A percentile compares a stretch with the other conserved stretches of the same genome.
Conservation (phyloP, 208 protist genomes). For the Trypanosomatidae sp. region DNA sequence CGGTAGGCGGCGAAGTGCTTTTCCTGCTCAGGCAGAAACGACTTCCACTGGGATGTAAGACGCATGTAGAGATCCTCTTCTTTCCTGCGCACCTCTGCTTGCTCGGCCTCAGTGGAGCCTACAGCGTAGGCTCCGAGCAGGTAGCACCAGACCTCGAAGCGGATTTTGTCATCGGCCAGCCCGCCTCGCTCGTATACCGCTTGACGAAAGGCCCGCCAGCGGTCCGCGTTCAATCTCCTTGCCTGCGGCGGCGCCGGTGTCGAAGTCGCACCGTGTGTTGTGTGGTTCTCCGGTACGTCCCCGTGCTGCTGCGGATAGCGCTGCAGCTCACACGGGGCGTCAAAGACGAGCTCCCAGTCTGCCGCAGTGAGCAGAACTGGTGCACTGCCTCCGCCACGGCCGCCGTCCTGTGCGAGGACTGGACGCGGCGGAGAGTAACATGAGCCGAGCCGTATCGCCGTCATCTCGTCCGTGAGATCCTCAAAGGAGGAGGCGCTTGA, state of each 20-base stretch:
- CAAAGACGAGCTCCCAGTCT: slow-evolving; percentile 3
- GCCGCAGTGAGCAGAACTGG: neutral
- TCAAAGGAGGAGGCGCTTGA: slow-evolving; percentile 34
- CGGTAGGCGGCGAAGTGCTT: slow-evolving; percentile 61
- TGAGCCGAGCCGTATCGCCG: slow-evolving; percentile 23
- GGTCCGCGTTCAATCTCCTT: slow-evolving; percentile 11
- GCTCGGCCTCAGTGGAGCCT: slow-evolving; percentile 34
- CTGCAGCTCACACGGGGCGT: neutral
- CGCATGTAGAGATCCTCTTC: slow-evolving; percentile 53
- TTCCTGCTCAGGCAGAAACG: slow-evolving; percentile 71
- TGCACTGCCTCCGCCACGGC: neutral
- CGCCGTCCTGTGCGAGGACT: neutral
- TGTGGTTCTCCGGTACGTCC: neutral
- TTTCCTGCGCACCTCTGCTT: slow-evolving; percentile 15
- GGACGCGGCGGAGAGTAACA: slow-evolving; percentile 25
- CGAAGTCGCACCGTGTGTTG: neutral
- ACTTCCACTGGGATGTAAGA: slow-evolving; percentile 77
- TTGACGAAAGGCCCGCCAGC: slow-evolving; percentile 22
- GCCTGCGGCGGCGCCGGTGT: too few relatives aligned
- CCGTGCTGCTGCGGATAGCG: neutral
- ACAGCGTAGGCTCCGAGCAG: slow-evolving; percentile 59
- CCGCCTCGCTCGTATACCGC: slow-evolving; percentile 32
- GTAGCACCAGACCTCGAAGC: slow-evolving; percentile 80
- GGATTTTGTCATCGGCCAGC: slow-evolving; percentile 25
- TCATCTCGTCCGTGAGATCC: slow-evolving; percentile 32